Evolutionary conservation across 148 eudicot species (phyloP).

Genomic region (Fallopia convolvulus): DNA sequence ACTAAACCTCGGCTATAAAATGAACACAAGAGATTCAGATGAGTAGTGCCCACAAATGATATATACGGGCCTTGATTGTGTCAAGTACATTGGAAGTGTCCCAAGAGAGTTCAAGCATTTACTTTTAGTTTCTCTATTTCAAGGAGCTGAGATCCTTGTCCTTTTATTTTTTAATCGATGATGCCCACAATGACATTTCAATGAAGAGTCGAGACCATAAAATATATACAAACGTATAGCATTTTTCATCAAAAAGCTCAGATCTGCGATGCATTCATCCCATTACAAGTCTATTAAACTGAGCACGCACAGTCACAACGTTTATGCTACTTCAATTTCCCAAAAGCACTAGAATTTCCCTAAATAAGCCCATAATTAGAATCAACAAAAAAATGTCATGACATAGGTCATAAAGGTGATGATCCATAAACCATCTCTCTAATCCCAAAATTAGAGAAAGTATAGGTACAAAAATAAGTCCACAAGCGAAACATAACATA

Average conservation of each 20-base stretch:
- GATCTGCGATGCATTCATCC: not conserved
- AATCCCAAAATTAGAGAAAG: conserved; percentile 4
- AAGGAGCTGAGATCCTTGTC: not conserved
- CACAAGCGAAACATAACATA: conserved; percentile 15
- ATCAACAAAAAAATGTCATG: not conserved
- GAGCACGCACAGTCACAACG: not conserved
- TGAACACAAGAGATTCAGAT: not conserved
- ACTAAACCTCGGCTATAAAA: not conserved
- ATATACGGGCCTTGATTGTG: not conserved
- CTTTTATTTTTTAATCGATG: not conserved
- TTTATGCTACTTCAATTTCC: not conserved
- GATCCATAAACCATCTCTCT: not conserved
- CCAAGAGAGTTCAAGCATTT: not conserved
- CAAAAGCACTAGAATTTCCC: not conserved
- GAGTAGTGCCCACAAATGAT: not conserved
- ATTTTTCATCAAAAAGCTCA: not conserved
- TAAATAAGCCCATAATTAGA: not conserved
- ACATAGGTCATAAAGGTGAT: not conserved
- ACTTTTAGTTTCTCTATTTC: not conserved
- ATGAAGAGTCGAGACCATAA: not conserved
- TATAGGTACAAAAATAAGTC: not conserved
- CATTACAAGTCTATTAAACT: not conserved
- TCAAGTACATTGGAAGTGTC: not conserved
- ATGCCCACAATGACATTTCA: not conserved
- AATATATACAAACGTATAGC: not conserved